Base-by-base conservation (phyloP, 306 rosid species). In the Trichosanthes cucumerina region DNA sequence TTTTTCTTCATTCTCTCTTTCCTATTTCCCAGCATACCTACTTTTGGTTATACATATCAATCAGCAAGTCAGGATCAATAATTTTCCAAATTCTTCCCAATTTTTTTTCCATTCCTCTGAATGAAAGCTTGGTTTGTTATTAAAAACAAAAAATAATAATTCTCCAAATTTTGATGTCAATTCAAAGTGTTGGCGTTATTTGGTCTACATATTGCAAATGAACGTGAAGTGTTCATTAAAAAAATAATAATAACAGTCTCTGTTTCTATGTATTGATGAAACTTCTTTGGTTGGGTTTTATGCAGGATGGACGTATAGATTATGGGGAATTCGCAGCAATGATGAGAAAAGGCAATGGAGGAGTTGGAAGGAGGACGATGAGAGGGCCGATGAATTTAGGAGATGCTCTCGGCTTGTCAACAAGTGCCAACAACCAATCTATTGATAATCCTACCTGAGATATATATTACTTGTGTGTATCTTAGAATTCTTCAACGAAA, bases 341-440 rank as follows among this genome's bases (percentile, higher is more conserved):
- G 89, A 86, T 86, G 89, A 81, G 89, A 79, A 84, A 86, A 71
- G 87, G 89, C 26, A 86, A 86, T 10, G 89, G 85, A 39, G 89
- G 84, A 54, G 65, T 86, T 47, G 89, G 87, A 62, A 81, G 87
- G 82, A 79, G 87, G 80, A 84, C 87, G 3, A 86, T 86, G 89
- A 77, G 84, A 50, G 81, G 79, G 44, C 65, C 82, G 21, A 86
- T 84, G 26, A 86, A 78, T 49, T 78, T 86, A 74, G 89, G 82
- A 46, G 86, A 86, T 57, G 89, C 87, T 64, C 77, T 86, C 2
- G 83, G 87, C 39, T 43, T 83, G 19, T 56, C 84, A 53, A 10
- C 57, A 18, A 62, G 81, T 12, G 74, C 60, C 16, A 73, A 73
- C 23, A 73, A 73, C 41, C 77, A 73, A 73, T 73, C 77, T 49